A percentile compares a stretch with the other conserved stretches of the same genome.
Conservation (phyloP, 148 eudicot species). For the Chenopodium album region DNA sequence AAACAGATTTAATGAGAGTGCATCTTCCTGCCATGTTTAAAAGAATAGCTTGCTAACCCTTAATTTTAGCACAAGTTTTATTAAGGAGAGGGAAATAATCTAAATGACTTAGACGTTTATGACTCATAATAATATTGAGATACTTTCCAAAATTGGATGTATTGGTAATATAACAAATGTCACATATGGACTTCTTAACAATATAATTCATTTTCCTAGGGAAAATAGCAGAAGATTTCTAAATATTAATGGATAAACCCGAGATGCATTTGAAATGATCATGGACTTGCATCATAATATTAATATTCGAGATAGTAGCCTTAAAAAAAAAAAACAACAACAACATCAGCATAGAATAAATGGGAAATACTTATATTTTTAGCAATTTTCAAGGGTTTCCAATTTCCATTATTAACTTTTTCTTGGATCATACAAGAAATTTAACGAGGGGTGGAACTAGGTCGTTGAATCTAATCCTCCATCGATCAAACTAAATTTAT, state of each 20-base stretch:
- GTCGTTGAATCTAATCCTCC: too few relatives aligned
- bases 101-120: too few relatives aligned
- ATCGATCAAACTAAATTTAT: too few relatives aligned
- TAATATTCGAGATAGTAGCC: background rate
- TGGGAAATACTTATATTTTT: background rate
- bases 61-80: too few relatives aligned
- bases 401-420: fast-evolving
- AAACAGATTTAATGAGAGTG: too few relatives aligned
- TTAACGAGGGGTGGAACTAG: too few relatives aligned
- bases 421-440: background rate
- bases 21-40: too few relatives aligned
- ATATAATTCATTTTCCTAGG: background rate
- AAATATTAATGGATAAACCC: fast-evolving
- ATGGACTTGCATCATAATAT: fast-evolving
- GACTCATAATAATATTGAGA: too few relatives aligned
- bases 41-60: too few relatives aligned
- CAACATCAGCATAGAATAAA: background rate
- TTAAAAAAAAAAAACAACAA: background rate
- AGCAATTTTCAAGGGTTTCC: background rate
- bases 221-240: background rate
- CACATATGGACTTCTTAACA: background rate
- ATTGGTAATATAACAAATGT: too few relatives aligned
- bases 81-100: too few relatives aligned
- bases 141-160: too few relatives aligned
- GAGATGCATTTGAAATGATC: background rate